A percentile compares a stretch with the other conserved stretches of the same genome.
Evolutionary conservation across 2,329 filamentous ascomycete genomes (phyloP).

Genomic region (Curvularia sp.): DNA sequence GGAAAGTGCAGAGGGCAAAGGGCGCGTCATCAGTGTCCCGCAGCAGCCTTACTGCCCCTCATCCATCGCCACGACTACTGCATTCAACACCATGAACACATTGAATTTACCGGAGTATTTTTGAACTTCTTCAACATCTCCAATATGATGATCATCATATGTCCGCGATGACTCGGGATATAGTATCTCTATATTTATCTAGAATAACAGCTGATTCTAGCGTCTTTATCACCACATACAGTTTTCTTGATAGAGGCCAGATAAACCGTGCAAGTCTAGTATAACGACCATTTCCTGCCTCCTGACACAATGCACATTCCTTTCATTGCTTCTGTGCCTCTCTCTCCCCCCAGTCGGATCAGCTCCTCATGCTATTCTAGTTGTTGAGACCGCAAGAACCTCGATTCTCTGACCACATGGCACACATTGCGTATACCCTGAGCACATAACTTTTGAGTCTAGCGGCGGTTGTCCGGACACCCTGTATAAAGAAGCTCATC

Average conservation of each 20-base stretch:
- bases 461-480: too few relatives aligned
- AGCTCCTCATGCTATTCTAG: slow-evolving; percentile 6
- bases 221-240: too few relatives aligned
- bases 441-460: slow-evolving; percentile 29
- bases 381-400: slow-evolving; percentile 35
- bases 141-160: too few relatives aligned
- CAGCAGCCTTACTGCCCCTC: background rate
- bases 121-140: too few relatives aligned
- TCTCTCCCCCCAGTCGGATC: background rate
- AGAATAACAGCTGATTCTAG: too few relatives aligned
- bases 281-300: slow-evolving; percentile 56
- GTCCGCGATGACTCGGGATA: too few relatives aligned
- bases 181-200: too few relatives aligned
- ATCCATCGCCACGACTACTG: background rate
- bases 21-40: slow-evolving; percentile 14
- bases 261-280: slow-evolving; percentile 49
- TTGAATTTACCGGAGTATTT: too few relatives aligned
- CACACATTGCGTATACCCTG: slow-evolving; percentile 28
- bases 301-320: slow-evolving; percentile 25
- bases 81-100: background rate
- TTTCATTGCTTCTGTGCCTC: background rate
- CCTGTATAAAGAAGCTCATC: slow-evolving; percentile 21
- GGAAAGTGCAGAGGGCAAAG: slow-evolving; percentile 12
- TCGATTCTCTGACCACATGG: slow-evolving; percentile 47
- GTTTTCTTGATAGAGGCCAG: background rate